phyloP scores from a whole-genome alignment of 768 basidiomycete genomes.

The Boletellus emodensis region DNA sequence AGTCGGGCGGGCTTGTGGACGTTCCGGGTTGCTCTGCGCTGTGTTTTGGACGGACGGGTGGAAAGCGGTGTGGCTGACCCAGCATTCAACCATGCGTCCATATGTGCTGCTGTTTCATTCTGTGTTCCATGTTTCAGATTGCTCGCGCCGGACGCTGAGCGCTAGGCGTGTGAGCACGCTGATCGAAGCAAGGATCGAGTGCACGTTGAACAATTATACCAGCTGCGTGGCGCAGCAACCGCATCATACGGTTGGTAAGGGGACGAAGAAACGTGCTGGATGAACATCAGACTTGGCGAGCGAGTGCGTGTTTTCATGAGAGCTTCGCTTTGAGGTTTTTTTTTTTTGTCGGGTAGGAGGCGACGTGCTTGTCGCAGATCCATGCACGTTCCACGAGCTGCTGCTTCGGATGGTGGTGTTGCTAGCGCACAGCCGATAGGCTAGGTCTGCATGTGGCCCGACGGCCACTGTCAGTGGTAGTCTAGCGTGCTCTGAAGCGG shows the following conservation, averaged over 20 bases:
- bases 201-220: neutral
- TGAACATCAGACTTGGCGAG: neutral
- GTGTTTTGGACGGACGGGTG: neutral
- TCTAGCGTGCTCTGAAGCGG: neutral
- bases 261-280: neutral
- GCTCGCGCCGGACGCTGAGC: neutral
- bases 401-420: neutral
- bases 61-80: neutral
- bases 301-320: neutral
- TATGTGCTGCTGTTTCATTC: neutral
- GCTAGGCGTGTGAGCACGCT: neutral
- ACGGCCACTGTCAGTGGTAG: neutral
- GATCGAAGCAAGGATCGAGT: slow-evolving; percentile 5
- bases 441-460: neutral
- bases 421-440: neutral
- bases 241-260: neutral
- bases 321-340: neutral
- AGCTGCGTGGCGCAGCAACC: neutral
- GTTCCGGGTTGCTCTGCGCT: neutral
- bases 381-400: neutral
- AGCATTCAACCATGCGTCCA: neutral
- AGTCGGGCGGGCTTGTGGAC: neutral
- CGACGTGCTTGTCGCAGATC: neutral
- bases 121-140: neutral
- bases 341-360: neutral